Conservation (phyloP, 2,329 filamentous ascomycete species). For the Fonsecaea multimorphosa region DNA sequence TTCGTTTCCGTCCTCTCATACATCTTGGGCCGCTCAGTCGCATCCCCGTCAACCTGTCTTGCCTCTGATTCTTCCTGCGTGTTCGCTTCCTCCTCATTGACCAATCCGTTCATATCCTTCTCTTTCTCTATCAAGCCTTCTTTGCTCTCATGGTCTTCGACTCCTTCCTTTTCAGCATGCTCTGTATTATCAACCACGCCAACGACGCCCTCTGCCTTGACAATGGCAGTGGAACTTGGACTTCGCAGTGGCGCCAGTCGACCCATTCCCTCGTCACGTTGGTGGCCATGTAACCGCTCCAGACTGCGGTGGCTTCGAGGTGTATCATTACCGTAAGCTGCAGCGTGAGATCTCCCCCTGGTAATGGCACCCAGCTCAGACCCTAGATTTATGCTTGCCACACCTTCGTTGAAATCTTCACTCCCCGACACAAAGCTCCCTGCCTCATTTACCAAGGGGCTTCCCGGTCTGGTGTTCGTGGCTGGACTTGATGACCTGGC, state of each 20-base stretch:
- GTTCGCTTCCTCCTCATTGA: background rate
- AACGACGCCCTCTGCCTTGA: slow-evolving; percentile 36
- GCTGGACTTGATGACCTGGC: background rate
- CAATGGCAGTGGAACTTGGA: slow-evolving; percentile 36
- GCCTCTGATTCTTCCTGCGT: background rate
- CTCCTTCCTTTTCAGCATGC: slow-evolving; percentile 7
- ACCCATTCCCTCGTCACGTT: slow-evolving; percentile 34
- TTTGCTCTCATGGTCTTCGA: background rate
- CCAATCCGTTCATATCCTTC: slow-evolving; percentile 1
- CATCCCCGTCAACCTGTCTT: background rate
- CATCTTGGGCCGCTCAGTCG: slow-evolving; percentile 24
- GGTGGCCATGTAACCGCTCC: slow-evolving; percentile 35
- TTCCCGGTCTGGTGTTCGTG: slow-evolving; percentile 21
- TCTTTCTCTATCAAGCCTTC: background rate
- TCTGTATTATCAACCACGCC: slow-evolving; percentile 23
- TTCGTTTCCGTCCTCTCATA: slow-evolving; percentile 29
- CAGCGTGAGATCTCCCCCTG: background rate
- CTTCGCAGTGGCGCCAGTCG: slow-evolving; percentile 31
- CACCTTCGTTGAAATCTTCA: slow-evolving; percentile 14
- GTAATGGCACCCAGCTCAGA: background rate
- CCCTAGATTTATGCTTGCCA: background rate
- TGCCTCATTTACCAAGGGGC: slow-evolving; percentile 23
- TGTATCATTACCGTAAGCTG: slow-evolving; percentile 31
- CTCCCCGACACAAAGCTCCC: slow-evolving; percentile 17
- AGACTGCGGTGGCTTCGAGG: slow-evolving; percentile 37